Percentiles rank a stretch among this genome's conserved stretches.
These are phyloP conservation scores for Trifolium fragiferum DNA, from an alignment of 306 rosid species.

Conservation along the genomic window DNA sequence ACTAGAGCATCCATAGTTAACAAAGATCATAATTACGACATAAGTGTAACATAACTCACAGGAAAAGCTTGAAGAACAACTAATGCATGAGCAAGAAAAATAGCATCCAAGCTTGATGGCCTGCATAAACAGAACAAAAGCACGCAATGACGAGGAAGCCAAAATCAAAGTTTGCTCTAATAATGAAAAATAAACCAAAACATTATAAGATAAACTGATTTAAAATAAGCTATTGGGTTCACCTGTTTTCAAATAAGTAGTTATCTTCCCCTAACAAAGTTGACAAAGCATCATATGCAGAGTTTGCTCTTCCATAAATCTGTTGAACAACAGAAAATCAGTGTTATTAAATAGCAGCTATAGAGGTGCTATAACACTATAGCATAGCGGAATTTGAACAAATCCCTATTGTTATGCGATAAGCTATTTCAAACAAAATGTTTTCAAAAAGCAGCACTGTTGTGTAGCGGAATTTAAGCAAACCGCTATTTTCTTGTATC, in stretches of 20 bases:
- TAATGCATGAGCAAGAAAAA: slow-evolving; percentile 82
- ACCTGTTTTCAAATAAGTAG: slow-evolving; percentile 80
- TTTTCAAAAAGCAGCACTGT: too few relatives aligned
- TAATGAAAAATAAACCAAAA: slow-evolving; percentile 21
- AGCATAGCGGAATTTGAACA: background rate
- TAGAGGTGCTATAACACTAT: too few relatives aligned
- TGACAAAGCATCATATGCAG: slow-evolving; percentile 82
- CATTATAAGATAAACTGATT: slow-evolving; percentile 1
- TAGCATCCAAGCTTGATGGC: slow-evolving; percentile 94
- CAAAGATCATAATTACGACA: slow-evolving; percentile 2
- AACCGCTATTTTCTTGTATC: too few relatives aligned
- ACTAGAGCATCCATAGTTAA: slow-evolving; percentile 4
- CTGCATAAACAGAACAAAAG: slow-evolving; percentile 56
- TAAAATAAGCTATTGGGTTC: slow-evolving; percentile 40
- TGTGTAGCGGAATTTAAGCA: too few relatives aligned
- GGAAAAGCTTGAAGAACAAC: slow-evolving; percentile 81
- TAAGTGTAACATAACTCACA: slow-evolving; percentile 60
- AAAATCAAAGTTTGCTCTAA: slow-evolving; percentile 11
- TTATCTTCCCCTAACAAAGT: slow-evolving; percentile 67
- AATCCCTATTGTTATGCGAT: too few relatives aligned
- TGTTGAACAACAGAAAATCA: slow-evolving; percentile 50
- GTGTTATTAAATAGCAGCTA: too few relatives aligned
- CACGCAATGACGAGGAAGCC: slow-evolving; percentile 26
- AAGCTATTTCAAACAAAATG: too few relatives aligned
- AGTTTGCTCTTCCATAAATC: slow-evolving; percentile 77